Percentiles rank a stretch among this genome's conserved stretches.
phyloP scores from a whole-genome alignment of 768 basidiomycete genomes.

The Clitopilus hobsonii region DNA sequence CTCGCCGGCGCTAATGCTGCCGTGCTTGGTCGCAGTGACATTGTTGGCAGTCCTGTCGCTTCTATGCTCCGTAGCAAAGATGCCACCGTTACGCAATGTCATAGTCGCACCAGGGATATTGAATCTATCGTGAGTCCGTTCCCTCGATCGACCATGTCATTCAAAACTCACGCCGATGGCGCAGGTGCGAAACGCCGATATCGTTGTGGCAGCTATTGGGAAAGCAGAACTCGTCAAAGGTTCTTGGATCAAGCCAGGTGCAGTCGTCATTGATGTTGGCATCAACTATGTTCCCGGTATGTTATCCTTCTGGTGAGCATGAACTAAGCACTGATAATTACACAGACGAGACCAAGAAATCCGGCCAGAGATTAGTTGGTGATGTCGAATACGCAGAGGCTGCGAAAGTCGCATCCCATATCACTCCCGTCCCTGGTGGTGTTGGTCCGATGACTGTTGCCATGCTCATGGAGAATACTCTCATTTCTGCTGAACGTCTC shows the following conservation, averaged over 20 bases:
- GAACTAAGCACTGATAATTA: constrained; percentile 1
- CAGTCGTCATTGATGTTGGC: constrained; percentile 95
- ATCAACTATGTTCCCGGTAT: constrained; percentile 92
- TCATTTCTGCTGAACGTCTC: constrained; percentile 75
- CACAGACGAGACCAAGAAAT: constrained; percentile 84
- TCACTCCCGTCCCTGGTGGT: constrained; percentile 98
- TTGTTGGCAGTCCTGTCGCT: constrained; percentile 93
- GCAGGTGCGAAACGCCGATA: constrained; percentile 83
- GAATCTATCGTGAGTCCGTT: constrained; percentile 59
- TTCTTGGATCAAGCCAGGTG: constrained; percentile 92
- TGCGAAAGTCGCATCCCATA: constrained; percentile 74
- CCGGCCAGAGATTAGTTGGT: constrained; percentile 92
- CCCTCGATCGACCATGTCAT: neutral
- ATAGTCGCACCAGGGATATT: constrained; percentile 83
- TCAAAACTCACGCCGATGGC: constrained; percentile 1
- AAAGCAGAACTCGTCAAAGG: constrained; percentile 88
- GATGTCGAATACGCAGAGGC: constrained; percentile 88
- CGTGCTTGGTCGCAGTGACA: constrained; percentile 95
- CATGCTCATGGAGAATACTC: constrained; percentile 93
- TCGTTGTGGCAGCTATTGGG: constrained; percentile 96
- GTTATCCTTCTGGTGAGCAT: constrained; percentile 8
- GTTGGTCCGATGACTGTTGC: constrained; percentile 99
- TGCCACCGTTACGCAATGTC: constrained; percentile 97
- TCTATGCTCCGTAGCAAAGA: constrained; percentile 86
- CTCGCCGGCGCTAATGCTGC: constrained; percentile 81